Percentiles rank a stretch among this genome's conserved stretches.
phyloP scores from a whole-genome alignment of 2,329 filamentous ascomycete genomes.

The Fusarium continuum region DNA sequence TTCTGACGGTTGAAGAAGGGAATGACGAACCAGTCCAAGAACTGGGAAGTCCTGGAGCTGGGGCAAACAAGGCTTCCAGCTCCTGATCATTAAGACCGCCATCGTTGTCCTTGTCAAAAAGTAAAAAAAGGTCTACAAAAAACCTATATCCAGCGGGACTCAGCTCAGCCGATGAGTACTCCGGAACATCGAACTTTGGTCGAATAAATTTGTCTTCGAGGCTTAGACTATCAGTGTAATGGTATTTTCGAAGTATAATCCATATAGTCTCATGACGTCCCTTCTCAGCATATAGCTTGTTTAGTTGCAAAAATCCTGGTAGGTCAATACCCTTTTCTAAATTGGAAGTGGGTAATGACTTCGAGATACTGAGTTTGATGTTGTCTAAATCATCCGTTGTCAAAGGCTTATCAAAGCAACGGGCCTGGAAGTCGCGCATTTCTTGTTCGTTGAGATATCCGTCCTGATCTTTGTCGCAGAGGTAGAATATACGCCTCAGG shows the following conservation, averaged over 20 bases:
- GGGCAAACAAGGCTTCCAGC: constrained; percentile 86
- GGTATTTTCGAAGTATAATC: constrained; percentile 94
- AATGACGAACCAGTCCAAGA: constrained; percentile 92
- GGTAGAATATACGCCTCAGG: constrained; percentile 89
- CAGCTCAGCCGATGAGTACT: constrained; percentile 90
- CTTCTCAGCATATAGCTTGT: constrained; percentile 97
- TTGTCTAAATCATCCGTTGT: constrained; percentile 84
- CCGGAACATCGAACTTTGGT: constrained; percentile 93
- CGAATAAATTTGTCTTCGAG: constrained; percentile 90
- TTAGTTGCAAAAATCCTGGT: constrained; percentile 85
- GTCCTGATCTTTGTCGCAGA: constrained; percentile 96
- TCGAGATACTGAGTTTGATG: constrained; percentile 87
- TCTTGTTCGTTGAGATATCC: constrained; percentile 90
- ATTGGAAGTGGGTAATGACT: constrained; percentile 69
- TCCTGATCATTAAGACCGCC: constrained; percentile 90
- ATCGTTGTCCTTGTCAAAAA: constrained; percentile 98
- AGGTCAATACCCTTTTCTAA: constrained; percentile 79
- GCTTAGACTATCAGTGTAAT: constrained; percentile 95
- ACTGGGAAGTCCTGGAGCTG: constrained; percentile 85
- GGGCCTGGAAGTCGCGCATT: constrained; percentile 88
- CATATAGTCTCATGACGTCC: constrained; percentile 98
- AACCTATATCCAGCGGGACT: constrained; percentile 96
- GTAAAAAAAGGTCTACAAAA: constrained; percentile 93
- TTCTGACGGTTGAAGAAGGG: constrained; percentile 91
- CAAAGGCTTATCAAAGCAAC: constrained; percentile 90